Conservation (phyloP, 441 rosid genomes). For the Gossypium trilobum region DNA sequence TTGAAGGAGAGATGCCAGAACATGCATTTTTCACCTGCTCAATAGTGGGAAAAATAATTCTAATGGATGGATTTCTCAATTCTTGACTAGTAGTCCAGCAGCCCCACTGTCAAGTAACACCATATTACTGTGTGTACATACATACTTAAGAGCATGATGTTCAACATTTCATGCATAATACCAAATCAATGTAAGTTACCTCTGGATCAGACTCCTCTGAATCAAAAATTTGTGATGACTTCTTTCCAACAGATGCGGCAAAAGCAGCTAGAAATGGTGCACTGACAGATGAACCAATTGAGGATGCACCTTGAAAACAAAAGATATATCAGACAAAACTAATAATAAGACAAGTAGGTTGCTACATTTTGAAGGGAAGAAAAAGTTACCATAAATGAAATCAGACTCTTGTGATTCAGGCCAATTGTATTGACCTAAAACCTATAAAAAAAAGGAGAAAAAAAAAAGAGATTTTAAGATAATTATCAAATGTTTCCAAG, state of each 20-base stretch:
- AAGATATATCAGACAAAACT: background rate
- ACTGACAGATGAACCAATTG: conserved; percentile 65
- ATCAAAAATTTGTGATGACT: conserved; percentile 39
- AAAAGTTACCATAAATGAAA: conserved; percentile 58
- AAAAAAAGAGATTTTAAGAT: conserved; percentile 9
- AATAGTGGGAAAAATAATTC: conserved; percentile 49
- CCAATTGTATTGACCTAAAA: conserved; percentile 72
- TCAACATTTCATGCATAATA: conserved; percentile 4
- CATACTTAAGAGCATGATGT: background rate
- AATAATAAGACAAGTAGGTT: background rate
- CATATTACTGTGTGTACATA: conserved; percentile 10
- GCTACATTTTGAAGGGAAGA: background rate
- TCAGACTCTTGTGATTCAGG: conserved; percentile 74
- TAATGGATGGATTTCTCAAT: conserved; percentile 57
- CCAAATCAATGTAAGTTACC: conserved; percentile 34
- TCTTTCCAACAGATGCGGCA: conserved; percentile 79
- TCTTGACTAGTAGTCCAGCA: conserved; percentile 85
- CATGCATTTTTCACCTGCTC: background rate
- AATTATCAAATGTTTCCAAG: background rate
- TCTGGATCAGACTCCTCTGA: conserved; percentile 96
- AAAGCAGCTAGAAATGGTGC: conserved; percentile 74
- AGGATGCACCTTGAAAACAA: conserved; percentile 58
- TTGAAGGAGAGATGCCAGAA: conserved; percentile 30
- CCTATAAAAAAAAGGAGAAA: conserved; percentile 25
- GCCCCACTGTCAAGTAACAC: conserved; percentile 65